Base-by-base conservation (phyloP, 495 filamentous ascomycete species). In the Gamarada debralockiae region DNA sequence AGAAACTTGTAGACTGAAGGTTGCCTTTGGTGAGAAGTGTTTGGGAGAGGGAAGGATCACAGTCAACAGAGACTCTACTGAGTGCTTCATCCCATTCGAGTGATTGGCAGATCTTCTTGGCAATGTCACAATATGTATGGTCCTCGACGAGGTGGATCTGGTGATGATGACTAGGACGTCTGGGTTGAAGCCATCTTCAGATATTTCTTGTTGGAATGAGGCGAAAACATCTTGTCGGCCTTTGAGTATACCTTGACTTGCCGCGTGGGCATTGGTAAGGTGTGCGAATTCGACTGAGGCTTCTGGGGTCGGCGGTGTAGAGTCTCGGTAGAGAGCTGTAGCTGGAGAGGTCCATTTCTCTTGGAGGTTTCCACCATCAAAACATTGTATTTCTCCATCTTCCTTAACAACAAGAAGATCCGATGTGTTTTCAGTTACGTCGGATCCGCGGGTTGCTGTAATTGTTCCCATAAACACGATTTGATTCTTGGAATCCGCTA, bases 1-100 rank as follows among this genome's bases (percentile, higher is more conserved):
- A 31, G 72, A 67, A 43, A 77, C 68, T 56, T 85, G 77, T n/a
- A 85, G 65, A 36, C 73, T 75, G 61, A 75, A 80, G 1, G 57
- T 55, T 13, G 55, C n/a, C 23, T 39, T 42, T 3, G 14, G 14
- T 18, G 14, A 15, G 21, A 23, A 23, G 18, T 37, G 17, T 9
- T 18, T 27, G 6, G n/a, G n/a, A 14, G 10, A 33, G 1, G 53
- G 50, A 21, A 63, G 40, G 4, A 27, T 27, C 9, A 33, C 50
- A 40, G 53, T 13, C 5, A 63, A 27, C n/a, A 63, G 34, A 46
- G 50, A 50, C 14, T 63, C 52, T 9, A 63, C 50, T 0, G 60
- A 59, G 20, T 57, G 60, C 24, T 37, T 42, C 18, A 31, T 15
- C 13, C 27, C 44, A 13, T 31, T 18, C 38, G 14, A 24, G 3